A percentile compares a stretch with the other conserved stretches of the same genome.
Conservation (phyloP, 768 basidiomycete species). For the Trametes villosa region DNA sequence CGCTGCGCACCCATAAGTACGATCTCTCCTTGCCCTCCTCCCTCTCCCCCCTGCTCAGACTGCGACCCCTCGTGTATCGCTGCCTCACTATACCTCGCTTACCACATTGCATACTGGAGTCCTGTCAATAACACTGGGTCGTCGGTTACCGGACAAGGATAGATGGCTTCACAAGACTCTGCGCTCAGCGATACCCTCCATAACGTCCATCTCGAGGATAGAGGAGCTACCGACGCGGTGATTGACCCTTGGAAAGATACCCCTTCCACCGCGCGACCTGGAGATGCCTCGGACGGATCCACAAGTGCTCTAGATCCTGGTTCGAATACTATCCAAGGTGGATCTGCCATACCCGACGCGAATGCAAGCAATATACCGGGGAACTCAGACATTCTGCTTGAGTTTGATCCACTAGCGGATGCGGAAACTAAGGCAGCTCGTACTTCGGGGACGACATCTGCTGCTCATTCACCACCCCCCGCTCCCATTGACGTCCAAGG, state of each 20-base stretch:
- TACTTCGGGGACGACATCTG: conserved; percentile 66
- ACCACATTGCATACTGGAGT: too few species aligned
- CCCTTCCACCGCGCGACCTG: neutral
- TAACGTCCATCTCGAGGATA: conserved; percentile 16
- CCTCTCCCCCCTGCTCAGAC: too few species aligned
- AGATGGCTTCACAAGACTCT: conserved; percentile 28
- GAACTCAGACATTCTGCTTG: conserved; percentile 48
- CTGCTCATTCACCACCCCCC: conserved; percentile 61
- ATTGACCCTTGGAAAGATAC: neutral
- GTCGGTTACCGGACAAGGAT: neutral
- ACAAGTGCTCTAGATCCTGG: neutral
- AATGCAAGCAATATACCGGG: conserved; percentile 18
- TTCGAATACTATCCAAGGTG: conserved; percentile 43
- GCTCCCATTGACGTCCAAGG: conserved; percentile 5
- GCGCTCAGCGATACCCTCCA: conserved; percentile 21
- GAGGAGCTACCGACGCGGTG: neutral
- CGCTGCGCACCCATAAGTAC: too few species aligned
- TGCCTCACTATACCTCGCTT: too few species aligned
- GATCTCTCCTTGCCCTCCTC: too few species aligned
- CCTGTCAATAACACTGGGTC: too few species aligned
- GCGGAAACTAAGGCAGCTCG: conserved; percentile 61
- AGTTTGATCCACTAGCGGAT: conserved; percentile 72
- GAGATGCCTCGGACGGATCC: conserved; percentile 28
- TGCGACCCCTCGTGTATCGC: too few species aligned
- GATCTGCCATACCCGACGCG: conserved; percentile 33